These are phyloP conservation scores for Suillus placidus DNA, from an alignment of 768 basidiomycete genomes.

Conservation along the genomic window DNA sequence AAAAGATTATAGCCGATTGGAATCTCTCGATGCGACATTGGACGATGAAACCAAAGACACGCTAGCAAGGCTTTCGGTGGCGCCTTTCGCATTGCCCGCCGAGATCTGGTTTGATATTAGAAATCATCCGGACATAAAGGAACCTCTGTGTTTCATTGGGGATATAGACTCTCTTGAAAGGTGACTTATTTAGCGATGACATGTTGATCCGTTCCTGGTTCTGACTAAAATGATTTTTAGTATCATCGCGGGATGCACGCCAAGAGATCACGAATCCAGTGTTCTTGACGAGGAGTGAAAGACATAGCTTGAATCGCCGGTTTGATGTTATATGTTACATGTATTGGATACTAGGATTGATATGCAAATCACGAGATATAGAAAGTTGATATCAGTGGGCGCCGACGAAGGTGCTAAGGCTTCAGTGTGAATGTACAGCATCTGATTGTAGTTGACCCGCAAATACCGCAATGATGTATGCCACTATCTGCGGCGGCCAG, in stretches of 20 bases:
- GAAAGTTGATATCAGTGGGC: not conserved
- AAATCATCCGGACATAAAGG: slow-evolving; percentile 16
- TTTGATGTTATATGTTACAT: slow-evolving; percentile 29
- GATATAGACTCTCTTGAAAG: slow-evolving; percentile 29
- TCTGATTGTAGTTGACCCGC: not conserved
- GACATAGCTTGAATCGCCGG: not conserved
- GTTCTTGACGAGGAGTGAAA: not conserved
- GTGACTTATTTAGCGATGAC: slow-evolving; percentile 17
- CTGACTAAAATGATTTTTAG: slow-evolving; percentile 3
- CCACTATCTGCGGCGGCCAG: slow-evolving; percentile 32
- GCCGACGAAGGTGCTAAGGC: not conserved
- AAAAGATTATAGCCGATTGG: slow-evolving; percentile 10
- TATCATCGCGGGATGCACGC: slow-evolving; percentile 10
- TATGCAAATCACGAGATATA: slow-evolving; percentile 24
- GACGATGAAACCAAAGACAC: slow-evolving; percentile 9
- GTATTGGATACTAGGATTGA: slow-evolving; percentile 32
- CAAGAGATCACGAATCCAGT: slow-evolving; percentile 11
- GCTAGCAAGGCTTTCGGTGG: slow-evolving; percentile 15
- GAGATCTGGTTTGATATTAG: slow-evolving; percentile 32
- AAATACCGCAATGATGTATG: not conserved
- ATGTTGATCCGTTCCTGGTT: slow-evolving; percentile 7
- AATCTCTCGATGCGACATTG: not conserved
- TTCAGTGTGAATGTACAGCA: not conserved
- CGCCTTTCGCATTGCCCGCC: slow-evolving; percentile 20
- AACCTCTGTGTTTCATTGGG: slow-evolving; percentile 20